A percentile compares a stretch with the other conserved stretches of the same genome.
phyloP scores from a whole-genome alignment of 2,329 filamentous ascomycete species.

The Monosporascus ibericus region DNA sequence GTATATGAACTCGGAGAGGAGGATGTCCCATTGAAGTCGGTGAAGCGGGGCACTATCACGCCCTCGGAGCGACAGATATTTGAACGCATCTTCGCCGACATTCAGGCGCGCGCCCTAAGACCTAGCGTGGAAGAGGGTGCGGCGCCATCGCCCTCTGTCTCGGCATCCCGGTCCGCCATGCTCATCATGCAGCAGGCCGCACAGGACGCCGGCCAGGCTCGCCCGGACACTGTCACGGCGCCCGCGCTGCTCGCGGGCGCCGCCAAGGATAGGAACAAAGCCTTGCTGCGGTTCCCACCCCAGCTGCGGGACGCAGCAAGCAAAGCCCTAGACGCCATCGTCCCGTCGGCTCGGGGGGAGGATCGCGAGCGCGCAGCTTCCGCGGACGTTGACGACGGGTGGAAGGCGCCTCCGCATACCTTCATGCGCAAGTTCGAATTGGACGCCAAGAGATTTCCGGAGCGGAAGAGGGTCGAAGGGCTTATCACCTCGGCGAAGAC shows the following conservation, averaged over 20 bases:
- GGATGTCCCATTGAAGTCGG: conserved; percentile 11
- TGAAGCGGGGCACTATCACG: conserved; percentile 45
- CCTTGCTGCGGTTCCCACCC: conserved; percentile 33
- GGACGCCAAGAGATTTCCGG: conserved; percentile 34
- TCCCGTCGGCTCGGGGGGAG: conserved; percentile 1
- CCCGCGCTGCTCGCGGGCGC: conserved; percentile 14
- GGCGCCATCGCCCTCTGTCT: conserved; percentile 3
- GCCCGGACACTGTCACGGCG: conserved; percentile 9
- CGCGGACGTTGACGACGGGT: conserved; percentile 9
- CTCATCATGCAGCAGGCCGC: conserved; percentile 24
- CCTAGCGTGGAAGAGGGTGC: conserved; percentile 8
- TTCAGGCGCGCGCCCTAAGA: conserved; percentile 35
- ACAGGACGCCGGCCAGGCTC: conserved; percentile 14
- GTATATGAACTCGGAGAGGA: conserved; percentile 34
- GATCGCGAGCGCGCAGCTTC: not conserved
- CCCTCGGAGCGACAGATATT: conserved; percentile 44
- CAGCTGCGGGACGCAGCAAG: conserved; percentile 33
- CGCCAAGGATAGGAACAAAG: conserved; percentile 26
- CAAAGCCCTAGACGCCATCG: conserved; percentile 29
- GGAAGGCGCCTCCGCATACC: conserved; percentile 15
- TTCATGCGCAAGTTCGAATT: conserved; percentile 26
- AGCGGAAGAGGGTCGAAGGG: conserved; percentile 45
- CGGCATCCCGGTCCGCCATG: conserved; percentile 15
- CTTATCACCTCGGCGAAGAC: conserved; percentile 49
- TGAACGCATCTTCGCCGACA: conserved; percentile 52